Percentiles rank a stretch among this genome's conserved stretches.
Evolutionary conservation across 176 grass and related monocot species (phyloP).

Genomic region (Echinochloa phyllopogon): DNA sequence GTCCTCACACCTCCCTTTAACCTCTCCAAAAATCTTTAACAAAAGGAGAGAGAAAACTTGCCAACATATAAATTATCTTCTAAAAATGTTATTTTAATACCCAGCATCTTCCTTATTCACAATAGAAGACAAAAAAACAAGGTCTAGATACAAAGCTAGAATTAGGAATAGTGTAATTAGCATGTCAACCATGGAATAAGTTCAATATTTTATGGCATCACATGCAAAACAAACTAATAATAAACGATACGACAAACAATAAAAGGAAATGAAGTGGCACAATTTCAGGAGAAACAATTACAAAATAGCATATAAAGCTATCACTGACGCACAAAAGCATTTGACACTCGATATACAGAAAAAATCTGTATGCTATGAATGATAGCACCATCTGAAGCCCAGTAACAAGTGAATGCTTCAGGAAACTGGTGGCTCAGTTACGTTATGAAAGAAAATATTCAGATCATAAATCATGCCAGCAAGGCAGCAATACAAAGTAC

Average conservation of each 20-base stretch:
- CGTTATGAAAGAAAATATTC: background rate
- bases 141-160: background rate
- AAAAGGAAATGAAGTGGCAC: background rate
- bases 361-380: background rate
- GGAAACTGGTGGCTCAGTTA: background rate
- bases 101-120: background rate
- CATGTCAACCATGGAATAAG: background rate
- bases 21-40: background rate
- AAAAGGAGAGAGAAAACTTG: background rate
- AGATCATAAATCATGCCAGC: background rate
- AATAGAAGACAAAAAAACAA: constrained; percentile 18
- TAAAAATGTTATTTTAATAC: background rate
- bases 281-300: background rate
- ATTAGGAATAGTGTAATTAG: background rate
- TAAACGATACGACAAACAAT: background rate
- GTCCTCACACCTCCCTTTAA: background rate
- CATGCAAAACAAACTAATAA: background rate
- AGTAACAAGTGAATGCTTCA: background rate
- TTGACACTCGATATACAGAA: background rate
- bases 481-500: background rate
- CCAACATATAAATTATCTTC: background rate
- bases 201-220: background rate
- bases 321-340: background rate
- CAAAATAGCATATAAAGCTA: background rate
- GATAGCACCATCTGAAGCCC: background rate